Base-by-base conservation (phyloP, 1,284 basidiomycete genomes). In the Trichosporon ovoides region DNA sequence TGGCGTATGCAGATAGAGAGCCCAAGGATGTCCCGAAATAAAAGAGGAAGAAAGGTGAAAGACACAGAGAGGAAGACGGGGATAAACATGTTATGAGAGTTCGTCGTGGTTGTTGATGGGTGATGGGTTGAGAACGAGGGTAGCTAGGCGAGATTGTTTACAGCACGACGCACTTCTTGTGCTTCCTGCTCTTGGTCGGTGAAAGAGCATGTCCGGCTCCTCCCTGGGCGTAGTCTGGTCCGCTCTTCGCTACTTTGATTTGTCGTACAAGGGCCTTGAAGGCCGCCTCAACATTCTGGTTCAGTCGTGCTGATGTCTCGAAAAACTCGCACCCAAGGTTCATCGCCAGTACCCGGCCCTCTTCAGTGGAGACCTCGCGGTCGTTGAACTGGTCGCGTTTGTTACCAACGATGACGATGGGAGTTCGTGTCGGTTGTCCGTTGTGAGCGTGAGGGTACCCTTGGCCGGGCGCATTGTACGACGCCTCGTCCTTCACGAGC, bases 251-350 rank as follows among this genome's bases (percentile, higher is more conserved):
- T 31, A 64, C 59, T 61, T 71, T 87, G 74, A 98, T 86, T 64
- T 88, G 85, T 64, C 93, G 86, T 50, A 98, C 92, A 58, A 98
- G 84, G 67, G 86, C 87, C 75, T 84, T 89, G 80, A 98, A 99
- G 33, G 95, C 85, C 52, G 86, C 84, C 76, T 98, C 93, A 62
- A 99, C 96, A 75, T 98, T 97, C 72, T 89, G 84, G 52, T 94
- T 87, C 53, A 90, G 92, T 81, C 96, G 96, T 46, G 95, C 96
- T 35, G 89, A 92, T 36, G 95, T 95, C 79, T 98, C 95, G 77
- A 94, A 89, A 77, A 97, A 98, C 58, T 89, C 88, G 81, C 93
- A 97, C 34, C 90, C 91, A 71, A 95, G 90, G 58, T 85, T 83
- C 67, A 86, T 84, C 28, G 96, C 95, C 62, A 97, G 80, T 19